These are phyloP conservation scores for Cryptosporidium bovis DNA, from an alignment of 169 alveolate genomes.

Conservation along the genomic window DNA sequence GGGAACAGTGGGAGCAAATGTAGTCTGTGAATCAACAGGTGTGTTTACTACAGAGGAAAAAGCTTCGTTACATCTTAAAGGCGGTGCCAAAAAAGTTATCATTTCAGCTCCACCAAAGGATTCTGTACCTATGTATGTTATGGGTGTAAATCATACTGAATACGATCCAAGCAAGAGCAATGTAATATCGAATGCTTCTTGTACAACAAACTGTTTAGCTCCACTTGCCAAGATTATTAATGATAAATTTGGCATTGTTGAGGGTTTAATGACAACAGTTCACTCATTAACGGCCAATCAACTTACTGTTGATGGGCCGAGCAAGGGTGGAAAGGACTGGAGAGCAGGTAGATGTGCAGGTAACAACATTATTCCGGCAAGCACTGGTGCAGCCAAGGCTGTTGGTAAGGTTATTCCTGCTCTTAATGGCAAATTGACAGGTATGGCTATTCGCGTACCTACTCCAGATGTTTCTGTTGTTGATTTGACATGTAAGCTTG, in stretches of 20 bases:
- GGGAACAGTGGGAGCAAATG: conserved; percentile 96
- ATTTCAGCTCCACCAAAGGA: conserved; percentile 99
- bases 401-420: conserved; percentile 99
- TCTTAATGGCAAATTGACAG: conserved; percentile 98
- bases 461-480: conserved; percentile 98
- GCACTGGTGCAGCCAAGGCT: conserved; percentile 99
- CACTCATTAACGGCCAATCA: conserved; percentile 99
- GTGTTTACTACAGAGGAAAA: conserved; percentile 94
- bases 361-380: conserved; percentile 97
- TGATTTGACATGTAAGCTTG: conserved; percentile 96
- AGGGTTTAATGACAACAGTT: conserved; percentile 99
- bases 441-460: conserved; percentile 99
- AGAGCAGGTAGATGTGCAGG: conserved; percentile 99
- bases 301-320: conserved; percentile 99
- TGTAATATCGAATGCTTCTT: conserved; percentile 98
- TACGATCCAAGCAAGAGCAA: conserved; percentile 87
- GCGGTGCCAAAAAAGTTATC: conserved; percentile 98
- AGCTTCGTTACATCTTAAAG: conserved; percentile 93
- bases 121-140: conserved; percentile 96
- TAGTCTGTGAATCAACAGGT: conserved; percentile 98
- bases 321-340: conserved; percentile 99
- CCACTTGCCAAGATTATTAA: conserved; percentile 98
- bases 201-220: conserved; percentile 99
- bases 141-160: conserved; percentile 97
- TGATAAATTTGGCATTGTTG: conserved; percentile 97